Percentiles rank a stretch among this genome's conserved stretches.
Conservation (phyloP, 768 basidiomycete genomes). For the Lentinula raphanica region DNA sequence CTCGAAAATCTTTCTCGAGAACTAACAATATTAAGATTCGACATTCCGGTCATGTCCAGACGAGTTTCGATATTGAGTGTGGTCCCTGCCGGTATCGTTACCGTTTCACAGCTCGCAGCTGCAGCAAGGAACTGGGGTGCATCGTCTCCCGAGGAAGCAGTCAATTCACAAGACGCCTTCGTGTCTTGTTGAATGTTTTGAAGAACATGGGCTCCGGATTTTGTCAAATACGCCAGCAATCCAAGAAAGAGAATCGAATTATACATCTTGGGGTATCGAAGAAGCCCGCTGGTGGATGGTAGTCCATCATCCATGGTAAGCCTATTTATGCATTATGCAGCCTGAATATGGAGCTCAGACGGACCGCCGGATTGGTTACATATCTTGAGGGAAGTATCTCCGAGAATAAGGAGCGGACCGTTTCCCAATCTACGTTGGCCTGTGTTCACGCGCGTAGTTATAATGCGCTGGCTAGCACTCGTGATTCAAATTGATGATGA, state of each 20-base stretch:
- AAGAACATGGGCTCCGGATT: not conserved
- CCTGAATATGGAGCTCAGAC: not conserved
- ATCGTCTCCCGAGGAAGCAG: slow-evolving; percentile 45
- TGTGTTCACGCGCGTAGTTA: not conserved
- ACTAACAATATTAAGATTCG: slow-evolving; percentile 45
- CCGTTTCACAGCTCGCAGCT: slow-evolving; percentile 33
- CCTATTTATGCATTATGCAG: slow-evolving; percentile 3
- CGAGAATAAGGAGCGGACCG: not conserved
- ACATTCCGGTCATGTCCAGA: slow-evolving; percentile 49
- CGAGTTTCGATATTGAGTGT: slow-evolving; percentile 47
- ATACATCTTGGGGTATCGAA: not conserved
- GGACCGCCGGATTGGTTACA: not conserved
- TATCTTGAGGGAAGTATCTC: not conserved
- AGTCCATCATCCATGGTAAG: not conserved
- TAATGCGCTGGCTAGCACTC: not conserved
- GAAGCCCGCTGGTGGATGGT: not conserved
- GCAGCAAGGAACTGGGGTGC: slow-evolving; percentile 42
- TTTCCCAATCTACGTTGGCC: not conserved
- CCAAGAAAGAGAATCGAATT: not conserved
- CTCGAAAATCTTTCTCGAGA: not conserved
- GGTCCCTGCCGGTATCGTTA: slow-evolving; percentile 37
- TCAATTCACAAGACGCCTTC: slow-evolving; percentile 31
- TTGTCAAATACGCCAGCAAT: not conserved
- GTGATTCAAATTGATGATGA: not conserved
- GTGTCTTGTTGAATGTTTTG: not conserved